Evolutionary conservation across 1,284 basidiomycete species (phyloP), one percentile per base, ranked within the genome.

Genomic region (Irpex lacteus): DNA sequence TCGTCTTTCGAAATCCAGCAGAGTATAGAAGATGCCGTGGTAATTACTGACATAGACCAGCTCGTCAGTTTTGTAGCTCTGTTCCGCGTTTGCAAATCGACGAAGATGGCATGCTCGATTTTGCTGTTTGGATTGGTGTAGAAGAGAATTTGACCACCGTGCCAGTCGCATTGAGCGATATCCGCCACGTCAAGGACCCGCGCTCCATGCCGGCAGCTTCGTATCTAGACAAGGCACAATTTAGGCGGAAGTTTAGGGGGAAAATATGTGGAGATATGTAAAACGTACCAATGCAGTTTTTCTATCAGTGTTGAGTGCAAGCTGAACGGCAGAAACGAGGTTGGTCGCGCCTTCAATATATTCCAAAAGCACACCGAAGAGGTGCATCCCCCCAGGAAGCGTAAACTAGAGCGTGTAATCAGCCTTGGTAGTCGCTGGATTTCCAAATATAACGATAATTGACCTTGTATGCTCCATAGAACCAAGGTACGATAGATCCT

Each of bases 181-280:
- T 61, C 60, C n/a, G 60, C 60, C 6, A 55, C 26, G 49, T 58
- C 56, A n/a, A 61, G 60, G 49, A 61, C 50, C 8, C 60, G 50
- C 15, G 60, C 50, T 55, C 21, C 60, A 47, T 61, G 60, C 11
- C 50, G 60, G 49, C 60, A 61, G 49, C 60, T 61, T 57, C 57
- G 11, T 18, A 61, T 61, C 60, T 61, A 9, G 44, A 32, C 21
- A 18, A 19, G 18, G 18, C 50, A 18, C 9, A 18, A 5, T 53
- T 9, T 15, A 18, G 9, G 8, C 18, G 50, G n/a, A 15, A 13
- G 15, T 26, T 37, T 5, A 7, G 19, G 11, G n/a, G 36, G 9
- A 52, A 34, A 32, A 5, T 44, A 49, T 36, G 18, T 15, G 21
- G 21, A 15, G 40, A 44, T 15, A 11, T 8, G 40, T 26, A 26